Evolutionary conservation across 2,329 filamentous ascomycete species (phyloP), one percentile per base, ranked within the genome.

Genomic region (Diplocarpon rosae): DNA sequence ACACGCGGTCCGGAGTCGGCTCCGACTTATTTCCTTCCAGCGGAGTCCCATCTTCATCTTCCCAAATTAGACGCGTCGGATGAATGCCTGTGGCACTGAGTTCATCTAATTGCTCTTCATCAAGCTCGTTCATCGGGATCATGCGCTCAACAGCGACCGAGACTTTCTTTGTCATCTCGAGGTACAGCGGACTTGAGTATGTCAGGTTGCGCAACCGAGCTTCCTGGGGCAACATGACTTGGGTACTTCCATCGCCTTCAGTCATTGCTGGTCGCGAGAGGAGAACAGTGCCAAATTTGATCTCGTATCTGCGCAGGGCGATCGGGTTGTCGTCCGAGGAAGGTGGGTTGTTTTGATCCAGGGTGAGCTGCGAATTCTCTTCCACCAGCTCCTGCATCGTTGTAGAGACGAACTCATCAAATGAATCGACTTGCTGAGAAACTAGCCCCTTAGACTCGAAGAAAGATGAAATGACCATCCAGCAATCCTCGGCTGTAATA

Each of bases 401-500:
- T 16, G 85, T 88, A 48, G 83, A 81, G 46, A 92, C 89, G 60
- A 98, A 98, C 63, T 96, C 89, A 67, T 98, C 88, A 67, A 95
- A 98, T 0, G 93, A 98, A 64, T 96, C 90, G 51, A 96, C 81
- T 70, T 98, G 92, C 67, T 98, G 90, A 13, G 92, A 95, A 16
- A 95, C 92, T 28, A 98, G 75, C 59, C 92, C 90, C 68, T 96
- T 98, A 51, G 80, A 77, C 57, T 95, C 87, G 69, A 98, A 98
- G 71, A 95, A 96, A 9, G 92, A 85, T 45, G 85, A 88, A 63
- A 98, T 96, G 60, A 96, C 90, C 53, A 84, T 85, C 92, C 93
- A 98, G 71, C 88, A 95, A 68, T 98, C 93, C 70, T 96, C 92
- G 49, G 89, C 86, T 20, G 89, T 95, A 68, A 96, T 95, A 56